Percentiles rank a stretch among this genome's conserved stretches.
Evolutionary conservation across 2,329 filamentous ascomycete species (phyloP).

Genomic region (Leptosphaerulina australis): DNA sequence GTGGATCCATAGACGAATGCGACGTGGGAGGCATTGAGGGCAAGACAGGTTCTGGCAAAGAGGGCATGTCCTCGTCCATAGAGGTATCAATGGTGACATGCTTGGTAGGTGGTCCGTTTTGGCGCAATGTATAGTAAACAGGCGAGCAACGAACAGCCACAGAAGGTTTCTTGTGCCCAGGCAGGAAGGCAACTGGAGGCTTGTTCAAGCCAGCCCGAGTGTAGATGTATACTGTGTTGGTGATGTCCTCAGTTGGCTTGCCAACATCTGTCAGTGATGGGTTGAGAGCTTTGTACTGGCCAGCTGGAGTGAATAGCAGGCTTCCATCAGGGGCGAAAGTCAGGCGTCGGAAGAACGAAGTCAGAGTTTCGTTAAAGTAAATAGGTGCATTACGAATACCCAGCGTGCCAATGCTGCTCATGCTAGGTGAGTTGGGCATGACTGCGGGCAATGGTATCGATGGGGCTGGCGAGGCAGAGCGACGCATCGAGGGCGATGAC

Average conservation of each 20-base stretch:
- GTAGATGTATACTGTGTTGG: conserved; percentile 98
- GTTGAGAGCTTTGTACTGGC: conserved; percentile 87
- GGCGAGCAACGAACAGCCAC: conserved; percentile 95
- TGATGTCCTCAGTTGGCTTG: conserved; percentile 82
- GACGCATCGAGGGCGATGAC: conserved; percentile 74
- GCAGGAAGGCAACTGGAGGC: conserved; percentile 90
- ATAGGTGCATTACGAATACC: conserved; percentile 80
- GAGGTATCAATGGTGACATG: conserved; percentile 96
- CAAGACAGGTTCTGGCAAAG: conserved; percentile 80
- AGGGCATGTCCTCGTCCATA: conserved; percentile 79
- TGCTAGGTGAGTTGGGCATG: conserved; percentile 90
- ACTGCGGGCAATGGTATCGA: conserved; percentile 93
- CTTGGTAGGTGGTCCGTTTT: conserved; percentile 69
- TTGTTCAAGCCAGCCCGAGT: conserved; percentile 96
- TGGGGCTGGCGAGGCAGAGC: conserved; percentile 90
- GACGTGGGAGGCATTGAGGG: conserved; percentile 63
- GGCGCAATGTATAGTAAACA: conserved; percentile 80
- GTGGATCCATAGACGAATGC: conserved; percentile 79
- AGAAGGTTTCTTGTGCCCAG: conserved; percentile 97
- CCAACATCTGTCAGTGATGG: conserved; percentile 67
- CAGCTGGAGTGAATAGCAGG: conserved; percentile 89
- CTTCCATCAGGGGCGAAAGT: conserved; percentile 96
- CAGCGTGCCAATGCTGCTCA: conserved; percentile 56
- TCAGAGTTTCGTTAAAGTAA: conserved; percentile 95
- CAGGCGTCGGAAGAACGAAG: conserved; percentile 92